phyloP scores from a whole-genome alignment of 2,329 filamentous ascomycete species.

The Aspergillus puulaauensis region DNA sequence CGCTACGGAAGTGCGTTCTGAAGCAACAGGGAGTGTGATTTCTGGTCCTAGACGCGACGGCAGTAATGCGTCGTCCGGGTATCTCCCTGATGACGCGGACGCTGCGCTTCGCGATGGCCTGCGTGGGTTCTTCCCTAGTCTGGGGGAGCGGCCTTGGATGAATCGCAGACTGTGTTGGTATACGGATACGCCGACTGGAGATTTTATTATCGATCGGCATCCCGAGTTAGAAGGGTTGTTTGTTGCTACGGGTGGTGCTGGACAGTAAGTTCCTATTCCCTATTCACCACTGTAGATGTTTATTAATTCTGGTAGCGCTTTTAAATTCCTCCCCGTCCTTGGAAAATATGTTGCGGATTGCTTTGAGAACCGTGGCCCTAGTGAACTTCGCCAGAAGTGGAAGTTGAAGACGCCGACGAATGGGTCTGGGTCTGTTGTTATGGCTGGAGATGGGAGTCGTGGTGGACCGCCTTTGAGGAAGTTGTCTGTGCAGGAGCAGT shows the following conservation, averaged over 20 bases:
- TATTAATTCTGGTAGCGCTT: constrained; percentile 4
- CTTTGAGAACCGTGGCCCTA: constrained; percentile 7
- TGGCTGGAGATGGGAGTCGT: constrained; percentile 15
- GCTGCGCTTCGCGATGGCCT: constrained; percentile 60
- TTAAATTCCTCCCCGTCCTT: constrained; percentile 18
- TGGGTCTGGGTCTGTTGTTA: not conserved
- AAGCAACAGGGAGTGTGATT: constrained; percentile 15
- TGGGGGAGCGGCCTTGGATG: constrained; percentile 55
- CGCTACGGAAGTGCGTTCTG: constrained; percentile 20
- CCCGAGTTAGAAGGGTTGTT: constrained; percentile 53
- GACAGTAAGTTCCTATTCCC: constrained; percentile 15
- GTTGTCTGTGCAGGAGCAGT: constrained; percentile 11
- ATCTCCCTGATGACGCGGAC: constrained; percentile 54
- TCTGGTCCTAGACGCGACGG: constrained; percentile 38
- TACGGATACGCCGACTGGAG: constrained; percentile 65
- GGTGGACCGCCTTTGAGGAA: constrained; percentile 13
- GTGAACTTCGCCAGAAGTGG: constrained; percentile 12
- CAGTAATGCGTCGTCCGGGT: constrained; percentile 40
- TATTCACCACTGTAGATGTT: not conserved
- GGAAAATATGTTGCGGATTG: constrained; percentile 14
- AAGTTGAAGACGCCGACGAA: not conserved
- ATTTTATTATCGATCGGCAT: constrained; percentile 69
- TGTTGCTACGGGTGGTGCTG: constrained; percentile 18
- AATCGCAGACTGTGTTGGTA: constrained; percentile 71
- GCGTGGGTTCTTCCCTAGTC: constrained; percentile 60